These are phyloP conservation scores for Backusella liffmaniae DNA, from an alignment of 192 early-diverging fungal genomes.

Conservation along the genomic window DNA sequence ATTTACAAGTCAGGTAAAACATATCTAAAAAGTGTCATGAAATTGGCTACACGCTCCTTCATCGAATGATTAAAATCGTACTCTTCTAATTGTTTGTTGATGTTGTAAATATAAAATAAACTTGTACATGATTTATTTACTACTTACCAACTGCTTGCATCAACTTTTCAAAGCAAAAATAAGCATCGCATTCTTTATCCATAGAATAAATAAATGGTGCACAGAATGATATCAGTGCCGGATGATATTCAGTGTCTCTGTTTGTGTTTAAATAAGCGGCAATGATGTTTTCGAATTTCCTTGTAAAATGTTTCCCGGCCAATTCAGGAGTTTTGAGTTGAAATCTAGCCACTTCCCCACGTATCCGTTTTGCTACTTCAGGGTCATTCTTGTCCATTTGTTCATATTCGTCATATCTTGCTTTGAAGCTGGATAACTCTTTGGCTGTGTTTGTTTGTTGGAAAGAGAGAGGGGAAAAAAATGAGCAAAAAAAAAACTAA, in stretches of 20 bases:
- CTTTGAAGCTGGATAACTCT: slow-evolving; percentile 60
- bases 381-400: slow-evolving; percentile 68
- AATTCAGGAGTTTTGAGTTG: slow-evolving; percentile 44
- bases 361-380: slow-evolving; percentile 72
- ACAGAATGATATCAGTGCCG: slow-evolving; percentile 72
- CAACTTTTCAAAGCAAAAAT: slow-evolving; percentile 79
- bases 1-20: slow-evolving; percentile 83
- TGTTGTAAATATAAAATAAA: background rate
- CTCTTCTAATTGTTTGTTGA: slow-evolving; percentile 54
- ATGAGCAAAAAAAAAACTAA: background rate
- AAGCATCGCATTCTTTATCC: slow-evolving; percentile 75
- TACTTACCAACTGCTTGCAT: slow-evolving; percentile 64
- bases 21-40: slow-evolving; percentile 82
- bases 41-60: slow-evolving; percentile 79
- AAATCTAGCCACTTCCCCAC: slow-evolving; percentile 75
- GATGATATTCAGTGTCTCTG: slow-evolving; percentile 72
- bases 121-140: background rate
- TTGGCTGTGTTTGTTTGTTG: slow-evolving; percentile 43
- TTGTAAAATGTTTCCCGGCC: slow-evolving; percentile 21
- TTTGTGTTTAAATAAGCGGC: slow-evolving; percentile 81
- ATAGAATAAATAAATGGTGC: slow-evolving; percentile 81
- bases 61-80: slow-evolving; percentile 61
- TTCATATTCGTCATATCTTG: slow-evolving; percentile 62
- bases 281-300: slow-evolving; percentile 84
- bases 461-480: slow-evolving; percentile 10